Evolutionary conservation across 2,329 filamentous ascomycete genomes (phyloP).

Genomic region (Fusarium aywerte): DNA sequence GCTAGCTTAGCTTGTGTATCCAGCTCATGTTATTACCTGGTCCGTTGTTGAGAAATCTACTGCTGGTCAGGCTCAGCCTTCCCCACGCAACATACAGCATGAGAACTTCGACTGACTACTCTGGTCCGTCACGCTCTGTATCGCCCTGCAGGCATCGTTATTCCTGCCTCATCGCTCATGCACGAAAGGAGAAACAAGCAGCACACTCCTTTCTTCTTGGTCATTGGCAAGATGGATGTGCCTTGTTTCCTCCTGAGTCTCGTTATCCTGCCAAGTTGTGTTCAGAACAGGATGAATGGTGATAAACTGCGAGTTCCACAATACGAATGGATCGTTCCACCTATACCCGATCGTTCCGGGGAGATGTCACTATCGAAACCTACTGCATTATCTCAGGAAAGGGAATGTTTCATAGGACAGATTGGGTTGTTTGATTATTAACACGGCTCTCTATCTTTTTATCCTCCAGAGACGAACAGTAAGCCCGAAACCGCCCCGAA

Average conservation of each 20-base stretch:
- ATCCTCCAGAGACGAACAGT: neutral
- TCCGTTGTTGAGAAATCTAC: no score
- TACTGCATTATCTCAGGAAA: neutral
- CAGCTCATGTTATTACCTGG: neutral
- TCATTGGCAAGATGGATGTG: neutral
- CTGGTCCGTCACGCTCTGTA: neutral
- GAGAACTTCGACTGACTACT: neutral
- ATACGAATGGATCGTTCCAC: neutral
- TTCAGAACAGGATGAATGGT: neutral
- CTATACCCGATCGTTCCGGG: slow-evolving; percentile 3
- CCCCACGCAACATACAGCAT: neutral
- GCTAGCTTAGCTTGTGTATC: neutral
- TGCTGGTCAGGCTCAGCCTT: neutral
- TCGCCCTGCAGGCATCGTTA: slow-evolving; percentile 9
- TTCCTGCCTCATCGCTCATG: slow-evolving; percentile 5
- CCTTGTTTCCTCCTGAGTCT: neutral
- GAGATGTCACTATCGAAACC: neutral
- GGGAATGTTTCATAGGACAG: slow-evolving; percentile 12
- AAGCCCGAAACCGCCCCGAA: neutral
- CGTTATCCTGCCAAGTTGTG: neutral
- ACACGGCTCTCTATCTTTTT: neutral
- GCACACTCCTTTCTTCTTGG: slow-evolving; percentile 10
- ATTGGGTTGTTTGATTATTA: slow-evolving; percentile 3
- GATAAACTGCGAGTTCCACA: slow-evolving; percentile 5
- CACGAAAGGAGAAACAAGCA: neutral